Percentiles rank a stretch among this genome's conserved stretches.
Evolutionary conservation across 2,329 filamentous ascomycete species (phyloP).

Genomic region (Colletotrichum chrysophilum): DNA sequence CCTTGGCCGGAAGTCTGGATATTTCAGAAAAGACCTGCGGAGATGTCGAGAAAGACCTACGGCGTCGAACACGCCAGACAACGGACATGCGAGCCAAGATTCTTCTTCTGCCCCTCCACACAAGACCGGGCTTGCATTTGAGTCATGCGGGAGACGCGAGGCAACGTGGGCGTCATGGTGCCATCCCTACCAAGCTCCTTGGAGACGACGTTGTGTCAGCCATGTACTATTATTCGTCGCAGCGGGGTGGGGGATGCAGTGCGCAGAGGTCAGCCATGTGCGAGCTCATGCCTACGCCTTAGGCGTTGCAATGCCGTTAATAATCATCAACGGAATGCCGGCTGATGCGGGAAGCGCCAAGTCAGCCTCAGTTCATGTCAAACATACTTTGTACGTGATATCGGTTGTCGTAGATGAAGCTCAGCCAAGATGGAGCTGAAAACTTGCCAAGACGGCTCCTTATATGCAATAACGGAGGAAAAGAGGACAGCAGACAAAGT

Average conservation of each 20-base stretch:
- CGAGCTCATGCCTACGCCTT: neutral
- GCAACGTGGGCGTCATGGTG: neutral
- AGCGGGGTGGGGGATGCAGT: neutral
- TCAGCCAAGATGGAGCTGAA: no score
- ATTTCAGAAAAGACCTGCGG: neutral
- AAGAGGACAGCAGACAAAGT: neutral
- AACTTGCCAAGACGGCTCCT: no score
- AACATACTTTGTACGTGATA: no score
- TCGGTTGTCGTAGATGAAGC: no score
- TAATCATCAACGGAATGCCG: neutral
- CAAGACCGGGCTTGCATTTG: neutral
- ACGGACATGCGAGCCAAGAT: neutral
- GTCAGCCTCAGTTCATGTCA: neutral
- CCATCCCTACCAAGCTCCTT: neutral
- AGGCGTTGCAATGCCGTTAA: neutral
- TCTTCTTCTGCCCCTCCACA: neutral
- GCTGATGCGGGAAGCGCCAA: constrained; percentile 1
- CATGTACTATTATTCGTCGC: neutral
- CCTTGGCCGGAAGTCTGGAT: neutral
- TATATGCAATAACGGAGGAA: neutral
- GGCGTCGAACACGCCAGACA: neutral
- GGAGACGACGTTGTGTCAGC: neutral
- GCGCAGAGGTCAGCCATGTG: neutral
- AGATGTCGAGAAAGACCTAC: neutral
- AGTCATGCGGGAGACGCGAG: neutral